Percentiles rank a stretch among this genome's conserved stretches.
These are phyloP conservation scores for Globisporangium paroecandrum DNA, from an alignment of 352 stramenopile genomes.

Conservation along the genomic window DNA sequence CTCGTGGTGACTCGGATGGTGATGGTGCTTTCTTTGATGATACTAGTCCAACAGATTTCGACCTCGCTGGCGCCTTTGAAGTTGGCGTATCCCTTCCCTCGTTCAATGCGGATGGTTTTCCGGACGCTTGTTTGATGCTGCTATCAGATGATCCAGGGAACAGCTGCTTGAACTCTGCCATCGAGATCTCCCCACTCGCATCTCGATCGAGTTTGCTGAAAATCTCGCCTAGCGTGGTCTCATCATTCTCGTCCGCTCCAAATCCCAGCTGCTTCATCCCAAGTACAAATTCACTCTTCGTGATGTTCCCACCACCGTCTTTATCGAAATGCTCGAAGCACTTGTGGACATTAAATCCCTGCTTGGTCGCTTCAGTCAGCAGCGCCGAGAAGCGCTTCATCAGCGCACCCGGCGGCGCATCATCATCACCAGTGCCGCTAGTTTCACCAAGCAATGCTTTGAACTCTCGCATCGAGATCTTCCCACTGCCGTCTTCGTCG, in stretches of 20 bases:
- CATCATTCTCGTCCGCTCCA: slow-evolving; percentile 15
- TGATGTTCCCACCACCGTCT: slow-evolving; percentile 63
- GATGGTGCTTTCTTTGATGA: not conserved
- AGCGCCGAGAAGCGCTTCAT: slow-evolving; percentile 37
- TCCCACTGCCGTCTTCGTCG: slow-evolving; percentile 49
- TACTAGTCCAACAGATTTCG: not conserved
- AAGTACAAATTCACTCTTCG: slow-evolving; percentile 49
- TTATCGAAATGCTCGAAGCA: slow-evolving; percentile 87
- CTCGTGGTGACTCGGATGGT: not conserved
- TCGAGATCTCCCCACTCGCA: slow-evolving; percentile 53
- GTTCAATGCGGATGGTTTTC: not conserved
- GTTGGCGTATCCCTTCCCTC: not conserved
- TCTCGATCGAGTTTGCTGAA: slow-evolving; percentile 62
- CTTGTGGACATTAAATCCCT: slow-evolving; percentile 48
- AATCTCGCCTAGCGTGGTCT: slow-evolving; percentile 33
- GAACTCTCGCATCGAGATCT: slow-evolving; percentile 63
- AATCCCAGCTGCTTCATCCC: slow-evolving; percentile 59
- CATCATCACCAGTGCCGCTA: not conserved
- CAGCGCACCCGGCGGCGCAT: slow-evolving; percentile 14
- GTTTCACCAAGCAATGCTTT: slow-evolving; percentile 29
- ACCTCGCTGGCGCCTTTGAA: not conserved
- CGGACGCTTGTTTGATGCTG: not conserved
- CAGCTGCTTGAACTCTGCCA: slow-evolving; percentile 62
- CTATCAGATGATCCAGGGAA: slow-evolving; percentile 20
- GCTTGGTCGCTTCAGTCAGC: slow-evolving; percentile 37